phyloP scores from a whole-genome alignment of 495 filamentous ascomycete genomes.

The Daldinia loculata region DNA sequence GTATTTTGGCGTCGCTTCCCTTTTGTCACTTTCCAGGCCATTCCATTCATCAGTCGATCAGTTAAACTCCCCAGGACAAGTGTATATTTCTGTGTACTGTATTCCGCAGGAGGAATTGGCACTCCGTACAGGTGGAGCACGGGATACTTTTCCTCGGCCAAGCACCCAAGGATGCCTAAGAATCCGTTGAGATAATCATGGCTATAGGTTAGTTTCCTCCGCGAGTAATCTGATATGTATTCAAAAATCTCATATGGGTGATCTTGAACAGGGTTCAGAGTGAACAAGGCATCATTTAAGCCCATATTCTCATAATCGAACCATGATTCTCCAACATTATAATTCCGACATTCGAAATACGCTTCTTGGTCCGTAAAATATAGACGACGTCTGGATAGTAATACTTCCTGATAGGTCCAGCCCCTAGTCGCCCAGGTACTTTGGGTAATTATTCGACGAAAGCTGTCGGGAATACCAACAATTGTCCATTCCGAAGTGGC shows the following conservation, averaged over 20 bases:
- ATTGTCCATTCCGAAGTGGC: not conserved
- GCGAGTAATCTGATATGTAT: not conserved
- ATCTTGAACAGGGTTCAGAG: not conserved
- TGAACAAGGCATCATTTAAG: too few species aligned
- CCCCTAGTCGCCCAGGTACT: not conserved
- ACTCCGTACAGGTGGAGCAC: not conserved
- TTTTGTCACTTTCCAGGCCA: not conserved
- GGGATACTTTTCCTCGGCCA: not conserved
- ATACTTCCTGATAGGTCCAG: not conserved
- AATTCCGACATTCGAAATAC: not conserved
- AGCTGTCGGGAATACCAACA: not conserved
- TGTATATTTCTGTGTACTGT: too few species aligned
- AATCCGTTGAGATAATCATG: not conserved
- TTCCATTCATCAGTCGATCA: not conserved
- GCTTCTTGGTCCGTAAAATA: not conserved
- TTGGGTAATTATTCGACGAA: too few species aligned
- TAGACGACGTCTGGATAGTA: not conserved
- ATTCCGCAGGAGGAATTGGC: not conserved
- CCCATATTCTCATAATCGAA: too few species aligned
- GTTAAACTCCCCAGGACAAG: too few species aligned
- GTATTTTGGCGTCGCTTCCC: not conserved
- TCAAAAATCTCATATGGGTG: not conserved
- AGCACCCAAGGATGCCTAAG: not conserved
- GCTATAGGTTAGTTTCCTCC: not conserved
- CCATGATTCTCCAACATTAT: not conserved